Evolutionary conservation across 345 rosid species (phyloP), one percentile per base, ranked within the genome.

Genomic region (Eucalyptus pauciflora): DNA sequence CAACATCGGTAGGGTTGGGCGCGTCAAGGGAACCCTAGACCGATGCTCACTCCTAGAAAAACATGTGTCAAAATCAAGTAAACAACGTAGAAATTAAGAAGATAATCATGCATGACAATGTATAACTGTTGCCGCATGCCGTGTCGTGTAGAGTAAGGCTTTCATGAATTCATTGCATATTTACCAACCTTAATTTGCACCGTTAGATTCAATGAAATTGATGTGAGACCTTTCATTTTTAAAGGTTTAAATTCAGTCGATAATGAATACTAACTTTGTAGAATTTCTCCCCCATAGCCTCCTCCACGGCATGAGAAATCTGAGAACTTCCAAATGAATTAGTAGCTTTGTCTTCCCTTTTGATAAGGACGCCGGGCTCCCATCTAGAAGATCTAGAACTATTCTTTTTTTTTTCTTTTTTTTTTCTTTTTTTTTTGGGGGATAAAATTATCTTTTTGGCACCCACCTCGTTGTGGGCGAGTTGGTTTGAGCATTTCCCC

Each of bases 391-490:
- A 37, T 71, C 48, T 76, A 20, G 27, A 76, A 76, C 83, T 76
- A 45, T 76, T n/a, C n/a, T n/a, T n/a, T n/a, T n/a, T n/a, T n/a
- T n/a, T n/a, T n/a, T n/a, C n/a, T 37, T 3, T 18, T 10, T 18
- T 18, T 33, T 0, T 18, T 8, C 24, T 9, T 7, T 51, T 37
- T 10, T 4, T 1, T 8, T 8, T 8, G 8, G 5, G 6, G 25
- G 58, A 20, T 52, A 52, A 67, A 37, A 41, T 76, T 37, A 37
- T 76, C 81, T 9, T 71, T 71, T 71, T 33, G 83, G 83, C 83
- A 76, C 37, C 37, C 37, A 37, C 37, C 37, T 33, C 33, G 33
- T 37, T 37, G 37, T 37, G 37, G 37, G 37, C 37, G 37, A 33
- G 33, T 33, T 33, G 33, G 33, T 33, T 33, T 33, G 33, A 2